Evolutionary conservation across 495 filamentous ascomycete genomes (phyloP), one percentile per base, ranked within the genome.

Genomic region (Viridothelium virens): DNA sequence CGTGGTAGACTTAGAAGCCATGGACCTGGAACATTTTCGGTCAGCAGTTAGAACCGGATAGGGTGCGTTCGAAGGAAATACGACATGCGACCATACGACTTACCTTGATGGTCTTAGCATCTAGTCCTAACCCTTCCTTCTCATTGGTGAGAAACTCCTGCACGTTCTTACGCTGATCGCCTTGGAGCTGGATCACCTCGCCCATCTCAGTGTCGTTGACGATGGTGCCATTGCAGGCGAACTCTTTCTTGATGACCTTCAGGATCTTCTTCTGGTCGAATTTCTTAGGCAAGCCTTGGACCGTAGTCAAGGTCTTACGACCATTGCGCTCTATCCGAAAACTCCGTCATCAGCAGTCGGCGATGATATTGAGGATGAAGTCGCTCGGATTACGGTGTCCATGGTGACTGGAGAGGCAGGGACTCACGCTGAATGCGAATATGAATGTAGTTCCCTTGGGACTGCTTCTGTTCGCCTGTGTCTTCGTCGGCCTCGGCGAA

Each of bases 401-500:
- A 69, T 64, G 38, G 18, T 39, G 39, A 36, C 34, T 39, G 61
- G 16, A 36, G 56, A 25, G 63, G 44, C 16, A 38, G 33, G 61
- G 48, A 64, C 70, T 47, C 39, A 97, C 94, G 94, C 80, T 98
- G 94, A 79, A 98, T 97, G 80, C 94, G 92, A 78, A 98, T 98
- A 83, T 97, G 95, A 81, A 97, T 96, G 77, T 97, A 96, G 80
- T 96, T 95, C 53, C 53, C 53, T 80, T 96, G 91, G 80, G 91
- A 89, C 84, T 95, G 89, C 78, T 87, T 87, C 71, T 86, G 88
- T 80, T 94, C 89, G 82, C 91, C 92, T 79, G 90, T 91, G 81
- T 94, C 91, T 86, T 96, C 93, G 90, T 97, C 94, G 88, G 93
- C 95, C 90, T 98, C 94, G 88, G 94, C 94, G 93, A 98, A 98